phyloP scores from a whole-genome alignment of 768 basidiomycete genomes.

The Termitomyces sp. region DNA sequence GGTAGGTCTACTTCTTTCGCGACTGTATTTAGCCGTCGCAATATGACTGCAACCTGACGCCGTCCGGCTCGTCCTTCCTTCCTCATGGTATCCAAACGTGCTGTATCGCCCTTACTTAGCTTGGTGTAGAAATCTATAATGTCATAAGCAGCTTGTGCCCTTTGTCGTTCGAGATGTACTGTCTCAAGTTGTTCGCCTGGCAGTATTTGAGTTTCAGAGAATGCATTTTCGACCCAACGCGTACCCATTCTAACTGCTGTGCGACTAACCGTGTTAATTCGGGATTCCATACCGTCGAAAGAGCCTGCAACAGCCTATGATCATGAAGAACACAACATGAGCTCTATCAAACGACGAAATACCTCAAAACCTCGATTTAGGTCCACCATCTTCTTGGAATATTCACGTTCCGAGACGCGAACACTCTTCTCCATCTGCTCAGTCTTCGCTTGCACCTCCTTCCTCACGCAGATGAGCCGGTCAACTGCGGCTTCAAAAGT shows the following conservation, averaged over 20 bases:
- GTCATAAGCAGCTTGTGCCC: slow-evolving; percentile 92
- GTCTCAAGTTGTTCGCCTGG: slow-evolving; percentile 94
- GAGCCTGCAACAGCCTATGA: slow-evolving; percentile 79
- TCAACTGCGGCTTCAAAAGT: slow-evolving; percentile 93
- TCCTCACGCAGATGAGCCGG: slow-evolving; percentile 78
- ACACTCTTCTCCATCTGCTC: slow-evolving; percentile 93
- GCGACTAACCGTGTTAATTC: slow-evolving; percentile 89
- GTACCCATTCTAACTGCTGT: slow-evolving; percentile 91
- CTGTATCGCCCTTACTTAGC: slow-evolving; percentile 77
- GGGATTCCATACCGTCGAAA: slow-evolving; percentile 84
- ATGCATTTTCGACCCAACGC: slow-evolving; percentile 13
- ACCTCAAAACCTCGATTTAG: slow-evolving; percentile 94
- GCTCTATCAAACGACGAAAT: slow-evolving; percentile 1
- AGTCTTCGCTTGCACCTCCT: slow-evolving; percentile 86
- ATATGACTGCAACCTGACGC: slow-evolving; percentile 80
- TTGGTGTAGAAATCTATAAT: slow-evolving; percentile 93
- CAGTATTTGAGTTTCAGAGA: slow-evolving; percentile 3
- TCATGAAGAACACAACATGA: slow-evolving; percentile 1
- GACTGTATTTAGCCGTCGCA: slow-evolving; percentile 79
- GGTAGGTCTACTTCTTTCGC: slow-evolving; percentile 92
- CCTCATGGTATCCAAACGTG: slow-evolving; percentile 66
- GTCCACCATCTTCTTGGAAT: slow-evolving; percentile 91
- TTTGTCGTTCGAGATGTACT: slow-evolving; percentile 84
- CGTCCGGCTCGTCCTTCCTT: slow-evolving; percentile 90
- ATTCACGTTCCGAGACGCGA: slow-evolving; percentile 83